Evolutionary conservation across 805 yeast species (phyloP).

Genomic region (Saccharomycopsis babjevae): DNA sequence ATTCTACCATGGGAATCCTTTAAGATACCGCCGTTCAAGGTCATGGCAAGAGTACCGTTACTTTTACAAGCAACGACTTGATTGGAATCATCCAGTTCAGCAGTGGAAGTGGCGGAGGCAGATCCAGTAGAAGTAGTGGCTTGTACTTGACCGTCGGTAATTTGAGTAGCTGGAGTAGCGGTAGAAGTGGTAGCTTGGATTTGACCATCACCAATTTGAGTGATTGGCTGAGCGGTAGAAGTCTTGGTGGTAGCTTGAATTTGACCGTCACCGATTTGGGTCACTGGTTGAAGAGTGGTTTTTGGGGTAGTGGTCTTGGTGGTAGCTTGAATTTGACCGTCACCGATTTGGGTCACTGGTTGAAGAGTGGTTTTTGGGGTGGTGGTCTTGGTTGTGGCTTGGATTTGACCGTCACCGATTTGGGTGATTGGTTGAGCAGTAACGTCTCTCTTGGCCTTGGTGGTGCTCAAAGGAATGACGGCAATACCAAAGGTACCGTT

Average conservation of each 20-base stretch:
- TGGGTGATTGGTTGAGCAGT: conserved; percentile 27
- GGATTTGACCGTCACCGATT: conserved; percentile 44
- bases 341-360: conserved; percentile 42
- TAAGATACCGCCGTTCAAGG: conserved; percentile 39
- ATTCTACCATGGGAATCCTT: conserved; percentile 50
- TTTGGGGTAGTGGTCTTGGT: conserved; percentile 26
- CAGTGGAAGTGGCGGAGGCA: conserved; percentile 23
- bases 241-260: conserved; percentile 27
- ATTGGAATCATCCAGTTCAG: conserved; percentile 21
- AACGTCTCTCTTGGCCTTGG: conserved; percentile 18
- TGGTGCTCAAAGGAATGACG: conserved; percentile 29
- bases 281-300: conserved; percentile 22
- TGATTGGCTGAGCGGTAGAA: conserved; percentile 22
- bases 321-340: conserved; percentile 50
- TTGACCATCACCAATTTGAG: conserved; percentile 46
- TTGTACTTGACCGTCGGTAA: conserved; percentile 27
- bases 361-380: conserved; percentile 21
- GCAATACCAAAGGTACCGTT: conserved; percentile 34
- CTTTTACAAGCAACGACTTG: conserved; percentile 20
- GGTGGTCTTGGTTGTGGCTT: conserved; percentile 21
- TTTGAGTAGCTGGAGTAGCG: conserved; percentile 22
- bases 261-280: conserved; percentile 41
- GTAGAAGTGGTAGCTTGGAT: conserved; percentile 30
- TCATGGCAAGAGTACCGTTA: conserved; percentile 39
- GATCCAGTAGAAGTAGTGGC: conserved; percentile 20